Conservation (phyloP, 345 rosid species). For the Eucalyptus regnans region DNA sequence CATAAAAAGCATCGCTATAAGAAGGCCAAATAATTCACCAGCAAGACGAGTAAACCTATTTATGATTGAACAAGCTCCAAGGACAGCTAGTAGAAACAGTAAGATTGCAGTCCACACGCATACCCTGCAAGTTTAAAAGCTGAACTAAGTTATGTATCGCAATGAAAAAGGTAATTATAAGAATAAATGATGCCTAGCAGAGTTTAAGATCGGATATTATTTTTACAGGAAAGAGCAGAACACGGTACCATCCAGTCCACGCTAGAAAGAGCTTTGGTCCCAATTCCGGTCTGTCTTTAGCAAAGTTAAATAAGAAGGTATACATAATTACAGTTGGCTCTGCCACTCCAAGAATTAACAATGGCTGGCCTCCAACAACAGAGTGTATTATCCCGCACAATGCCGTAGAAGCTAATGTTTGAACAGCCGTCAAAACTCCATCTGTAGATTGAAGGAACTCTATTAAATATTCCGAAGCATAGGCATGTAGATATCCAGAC, state of each 20-base stretch:
- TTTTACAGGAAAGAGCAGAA: not conserved
- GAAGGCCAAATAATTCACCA: constrained; percentile 88
- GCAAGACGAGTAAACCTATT: constrained; percentile 90
- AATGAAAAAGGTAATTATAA: not conserved
- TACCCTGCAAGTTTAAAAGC: constrained; percentile 36
- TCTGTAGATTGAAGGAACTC: constrained; percentile 12
- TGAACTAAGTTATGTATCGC: not conserved
- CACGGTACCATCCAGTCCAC: constrained; percentile 85
- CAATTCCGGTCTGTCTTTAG: constrained; percentile 65
- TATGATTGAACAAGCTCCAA: constrained; percentile 91
- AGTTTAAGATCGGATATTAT: not conserved
- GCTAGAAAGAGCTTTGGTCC: constrained; percentile 78
- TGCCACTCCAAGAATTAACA: constrained; percentile 93
- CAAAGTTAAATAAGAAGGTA: constrained; percentile 89
- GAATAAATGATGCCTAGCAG: not conserved
- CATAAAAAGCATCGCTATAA: constrained; percentile 91
- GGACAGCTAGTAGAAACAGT: constrained; percentile 72
- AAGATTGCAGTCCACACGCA: constrained; percentile 90
- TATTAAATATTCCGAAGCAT: not conserved
- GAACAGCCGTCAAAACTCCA: constrained; percentile 86
- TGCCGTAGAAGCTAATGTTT: constrained; percentile 87
- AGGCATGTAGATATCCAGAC: not conserved
- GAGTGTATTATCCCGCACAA: constrained; percentile 88
- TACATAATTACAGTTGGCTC: constrained; percentile 98
- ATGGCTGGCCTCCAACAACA: constrained; percentile 79